phyloP scores from a whole-genome alignment of 2,329 filamentous ascomycete species.

The Fusarium devonianum region DNA sequence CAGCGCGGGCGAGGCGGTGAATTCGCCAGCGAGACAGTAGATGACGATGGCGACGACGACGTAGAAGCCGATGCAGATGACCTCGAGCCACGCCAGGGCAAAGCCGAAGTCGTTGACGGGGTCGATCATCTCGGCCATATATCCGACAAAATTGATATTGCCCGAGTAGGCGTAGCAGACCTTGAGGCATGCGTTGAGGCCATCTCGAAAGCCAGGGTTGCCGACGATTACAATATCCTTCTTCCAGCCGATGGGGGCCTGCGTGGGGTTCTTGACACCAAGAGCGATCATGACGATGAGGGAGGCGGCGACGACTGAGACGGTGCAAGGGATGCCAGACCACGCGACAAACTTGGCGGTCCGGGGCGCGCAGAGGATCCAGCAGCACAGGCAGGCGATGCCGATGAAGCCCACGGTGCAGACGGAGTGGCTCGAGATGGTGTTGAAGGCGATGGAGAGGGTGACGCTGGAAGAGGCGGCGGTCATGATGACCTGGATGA shows the following conservation, averaged over 20 bases:
- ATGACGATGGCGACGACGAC: conserved; percentile 39
- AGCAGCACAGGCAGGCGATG: conserved; percentile 68
- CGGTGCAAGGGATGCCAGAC: conserved; percentile 44
- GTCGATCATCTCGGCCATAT: conserved; percentile 48
- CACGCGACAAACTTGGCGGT: conserved; percentile 60
- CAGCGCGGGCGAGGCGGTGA: conserved; percentile 40
- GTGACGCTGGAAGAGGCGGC: conserved; percentile 71
- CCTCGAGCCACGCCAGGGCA: conserved; percentile 36
- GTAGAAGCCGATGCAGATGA: conserved; percentile 40
- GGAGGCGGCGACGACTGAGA: conserved; percentile 47
- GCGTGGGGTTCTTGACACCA: conserved; percentile 42
- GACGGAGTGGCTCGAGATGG: conserved; percentile 65
- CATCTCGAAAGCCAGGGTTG: conserved; percentile 43
- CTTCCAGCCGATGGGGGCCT: conserved; percentile 41
- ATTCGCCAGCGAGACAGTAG: conserved; percentile 41
- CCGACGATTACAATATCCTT: conserved; percentile 43
- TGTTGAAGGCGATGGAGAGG: conserved; percentile 73
- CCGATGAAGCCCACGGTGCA: conserved; percentile 73
- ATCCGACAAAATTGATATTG: conserved; percentile 48
- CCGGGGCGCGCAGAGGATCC: conserved; percentile 69
- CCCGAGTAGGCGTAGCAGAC: conserved; percentile 49
- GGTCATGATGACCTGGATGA: conserved; percentile 77
- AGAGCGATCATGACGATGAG: conserved; percentile 50
- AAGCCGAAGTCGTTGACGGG: conserved; percentile 45
- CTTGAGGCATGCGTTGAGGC: conserved; percentile 46